These are phyloP conservation scores for Nemania bipapillata DNA, from an alignment of 2,329 filamentous ascomycete genomes.

Conservation along the genomic window DNA sequence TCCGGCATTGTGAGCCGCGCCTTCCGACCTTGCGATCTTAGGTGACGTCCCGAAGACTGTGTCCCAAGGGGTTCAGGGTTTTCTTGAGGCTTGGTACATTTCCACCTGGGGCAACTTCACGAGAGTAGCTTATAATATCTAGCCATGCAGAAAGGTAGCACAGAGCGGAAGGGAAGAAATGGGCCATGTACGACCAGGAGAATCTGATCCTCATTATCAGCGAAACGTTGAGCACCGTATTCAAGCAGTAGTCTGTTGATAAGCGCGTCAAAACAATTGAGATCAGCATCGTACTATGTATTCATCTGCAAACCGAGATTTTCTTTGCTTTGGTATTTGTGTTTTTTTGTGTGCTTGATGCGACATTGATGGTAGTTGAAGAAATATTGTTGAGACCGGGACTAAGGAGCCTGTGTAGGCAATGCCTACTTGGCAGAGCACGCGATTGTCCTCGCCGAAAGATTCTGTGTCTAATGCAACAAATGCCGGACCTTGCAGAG, in stretches of 20 bases:
- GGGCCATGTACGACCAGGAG: slow-evolving; percentile 26
- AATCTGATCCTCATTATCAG: slow-evolving; percentile 24
- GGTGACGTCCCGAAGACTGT: slow-evolving; percentile 19
- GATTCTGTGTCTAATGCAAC: slow-evolving; percentile 23
- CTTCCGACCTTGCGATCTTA: slow-evolving; percentile 24
- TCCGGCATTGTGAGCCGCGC: slow-evolving; percentile 28
- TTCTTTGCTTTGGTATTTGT: slow-evolving; percentile 22
- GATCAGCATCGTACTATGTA: slow-evolving; percentile 24
- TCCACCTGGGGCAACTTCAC: slow-evolving; percentile 23
- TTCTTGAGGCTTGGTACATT: slow-evolving; percentile 31
- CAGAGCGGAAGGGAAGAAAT: slow-evolving; percentile 24
- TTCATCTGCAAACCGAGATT: slow-evolving; percentile 21
- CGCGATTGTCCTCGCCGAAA: slow-evolving; percentile 15
- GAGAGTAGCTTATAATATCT: slow-evolving; percentile 27
- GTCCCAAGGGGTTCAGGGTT: slow-evolving; percentile 20
- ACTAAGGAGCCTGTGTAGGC: slow-evolving; percentile 24
- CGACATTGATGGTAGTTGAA: slow-evolving; percentile 25
- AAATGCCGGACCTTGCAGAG: slow-evolving; percentile 14
- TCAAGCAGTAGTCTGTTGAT: slow-evolving; percentile 25
- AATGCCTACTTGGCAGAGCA: slow-evolving; percentile 25
- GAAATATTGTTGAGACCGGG: slow-evolving; percentile 28
- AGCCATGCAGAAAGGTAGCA: slow-evolving; percentile 28
- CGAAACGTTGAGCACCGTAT: slow-evolving; percentile 24
- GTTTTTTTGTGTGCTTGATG: slow-evolving; percentile 23
- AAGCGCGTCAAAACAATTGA: slow-evolving; percentile 18